Evolutionary conservation across 2,329 filamentous ascomycete species (phyloP).

Genomic region (Dothideomycetes sp.): DNA sequence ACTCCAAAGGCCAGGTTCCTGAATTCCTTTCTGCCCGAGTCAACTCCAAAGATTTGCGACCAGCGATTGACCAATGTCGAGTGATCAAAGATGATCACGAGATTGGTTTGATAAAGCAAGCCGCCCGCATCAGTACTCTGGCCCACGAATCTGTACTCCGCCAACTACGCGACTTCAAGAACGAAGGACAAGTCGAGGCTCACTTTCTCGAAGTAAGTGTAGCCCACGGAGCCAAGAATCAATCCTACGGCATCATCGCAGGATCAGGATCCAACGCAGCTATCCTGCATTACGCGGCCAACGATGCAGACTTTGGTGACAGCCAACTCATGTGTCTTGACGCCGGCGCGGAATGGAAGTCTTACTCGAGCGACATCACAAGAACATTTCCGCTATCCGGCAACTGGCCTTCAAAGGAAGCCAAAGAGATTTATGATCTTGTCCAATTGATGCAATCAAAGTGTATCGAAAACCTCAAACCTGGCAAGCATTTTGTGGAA

Average conservation of each 20-base stretch:
- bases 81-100: constrained; percentile 80
- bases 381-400: constrained; percentile 73
- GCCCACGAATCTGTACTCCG: constrained; percentile 67
- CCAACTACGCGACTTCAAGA: constrained; percentile 50
- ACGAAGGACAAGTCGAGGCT: constrained; percentile 76
- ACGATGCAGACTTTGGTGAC: constrained; percentile 59
- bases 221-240: constrained; percentile 58
- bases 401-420: constrained; percentile 54
- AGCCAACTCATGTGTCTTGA: constrained; percentile 73
- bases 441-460: constrained; percentile 72
- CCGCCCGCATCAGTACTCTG: constrained; percentile 66
- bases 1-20: constrained; percentile 13
- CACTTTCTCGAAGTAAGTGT: constrained; percentile 65
- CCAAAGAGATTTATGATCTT: constrained; percentile 61
- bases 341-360: constrained; percentile 73
- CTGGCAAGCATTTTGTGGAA: constrained; percentile 59
- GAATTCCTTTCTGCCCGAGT: neutral
- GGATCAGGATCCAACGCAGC: constrained; percentile 73
- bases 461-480: constrained; percentile 58
- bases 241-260: constrained; percentile 84
- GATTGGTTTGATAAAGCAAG: constrained; percentile 67
- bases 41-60: constrained; percentile 35
- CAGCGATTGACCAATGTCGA: constrained; percentile 69
- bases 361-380: constrained; percentile 85
- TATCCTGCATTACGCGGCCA: constrained; percentile 76